Evolutionary conservation across 495 filamentous ascomycete species (phyloP).

Genomic region (Trichoderma gamsii): DNA sequence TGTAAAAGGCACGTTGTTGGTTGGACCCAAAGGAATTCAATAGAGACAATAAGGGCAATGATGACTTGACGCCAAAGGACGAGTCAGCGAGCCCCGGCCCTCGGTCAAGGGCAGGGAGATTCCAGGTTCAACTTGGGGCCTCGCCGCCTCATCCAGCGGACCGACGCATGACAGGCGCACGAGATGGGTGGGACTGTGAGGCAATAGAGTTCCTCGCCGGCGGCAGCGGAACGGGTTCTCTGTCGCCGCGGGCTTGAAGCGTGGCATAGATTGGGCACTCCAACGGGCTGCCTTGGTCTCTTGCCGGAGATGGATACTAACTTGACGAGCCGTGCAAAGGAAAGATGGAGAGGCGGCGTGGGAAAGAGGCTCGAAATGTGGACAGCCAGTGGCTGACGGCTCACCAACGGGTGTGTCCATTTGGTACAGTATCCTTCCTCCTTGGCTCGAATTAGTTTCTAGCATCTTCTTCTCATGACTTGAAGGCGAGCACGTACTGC

Average conservation of each 20-base stretch:
- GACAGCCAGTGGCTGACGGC: background rate
- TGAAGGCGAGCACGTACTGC: conserved; percentile 1
- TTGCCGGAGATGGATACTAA: background rate
- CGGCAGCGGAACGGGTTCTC: conserved; percentile 7
- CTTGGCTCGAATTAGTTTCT: conserved; percentile 2
- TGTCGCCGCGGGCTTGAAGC: conserved; percentile 6
- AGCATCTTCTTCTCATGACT: background rate
- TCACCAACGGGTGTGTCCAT: background rate
- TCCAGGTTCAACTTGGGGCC: background rate
- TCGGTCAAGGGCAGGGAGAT: conserved; percentile 9
- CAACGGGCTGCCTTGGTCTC: background rate
- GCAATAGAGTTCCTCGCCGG: conserved; percentile 3
- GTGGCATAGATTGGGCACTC: background rate
- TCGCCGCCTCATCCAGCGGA: conserved; percentile 11
- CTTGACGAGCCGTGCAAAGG: background rate
- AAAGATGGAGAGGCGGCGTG: background rate
- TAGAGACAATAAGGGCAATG: conserved; percentile 8
- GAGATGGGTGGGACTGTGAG: conserved; percentile 11
- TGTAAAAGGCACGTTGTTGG: background rate
- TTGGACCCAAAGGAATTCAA: background rate
- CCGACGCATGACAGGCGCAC: conserved; percentile 12
- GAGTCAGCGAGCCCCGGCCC: background rate
- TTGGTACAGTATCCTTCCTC: background rate
- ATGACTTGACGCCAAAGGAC: background rate
- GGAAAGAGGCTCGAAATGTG: background rate